Base-by-base conservation (phyloP, 139 green algal species). In the Micractinium conductrix region DNA sequence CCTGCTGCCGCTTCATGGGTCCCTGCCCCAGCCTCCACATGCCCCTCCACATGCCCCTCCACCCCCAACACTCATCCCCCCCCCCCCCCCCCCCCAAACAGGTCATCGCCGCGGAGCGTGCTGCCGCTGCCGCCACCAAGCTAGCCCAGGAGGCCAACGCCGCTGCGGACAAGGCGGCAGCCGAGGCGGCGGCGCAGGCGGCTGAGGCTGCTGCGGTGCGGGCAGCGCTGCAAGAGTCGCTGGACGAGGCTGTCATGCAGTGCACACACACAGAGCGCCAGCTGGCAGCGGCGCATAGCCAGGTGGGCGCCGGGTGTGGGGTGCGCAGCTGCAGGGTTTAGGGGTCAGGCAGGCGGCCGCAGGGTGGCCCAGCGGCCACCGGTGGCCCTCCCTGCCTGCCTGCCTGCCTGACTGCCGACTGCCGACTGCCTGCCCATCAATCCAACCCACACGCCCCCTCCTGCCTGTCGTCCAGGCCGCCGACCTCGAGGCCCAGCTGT, bases 211-310 rank as follows among this genome's bases (percentile, higher is more conserved):
- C 79, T 33, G 60, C 79, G 0, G 9, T 4, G 26, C 17, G 55
- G 50, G 38, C 35, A 30, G 40, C 16, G 74, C 38, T 73, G 55
- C 38, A 72, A 58, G 76, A 72, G 55, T 5, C 24, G 76, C 58
- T 82, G 53, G 76, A 82, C 30, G 40, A 40, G 26, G 26, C 55
- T 4, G 38, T 71, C 26, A 40, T 82, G 58, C 58, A 82, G 76
- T 26, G 38, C 76, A 73, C 62, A 26, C 76, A 82, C 14, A 30
- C 55, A 22, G n/a, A 82, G 55, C 37, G 72, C 55, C 53, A 33
- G 55, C 74, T 80, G 74, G 45, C 74, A 48, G 74, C 74, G 33
- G 74, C 74, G 14, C 26, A 58, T 28, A 42, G 70, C 26, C 30
- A 78, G 70, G 70, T 78, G 70, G 22, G 68, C 16, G 14, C 14